Conservation (phyloP, 192 early-diverging fungal species). For the Gorgonomyces haynaldii region DNA sequence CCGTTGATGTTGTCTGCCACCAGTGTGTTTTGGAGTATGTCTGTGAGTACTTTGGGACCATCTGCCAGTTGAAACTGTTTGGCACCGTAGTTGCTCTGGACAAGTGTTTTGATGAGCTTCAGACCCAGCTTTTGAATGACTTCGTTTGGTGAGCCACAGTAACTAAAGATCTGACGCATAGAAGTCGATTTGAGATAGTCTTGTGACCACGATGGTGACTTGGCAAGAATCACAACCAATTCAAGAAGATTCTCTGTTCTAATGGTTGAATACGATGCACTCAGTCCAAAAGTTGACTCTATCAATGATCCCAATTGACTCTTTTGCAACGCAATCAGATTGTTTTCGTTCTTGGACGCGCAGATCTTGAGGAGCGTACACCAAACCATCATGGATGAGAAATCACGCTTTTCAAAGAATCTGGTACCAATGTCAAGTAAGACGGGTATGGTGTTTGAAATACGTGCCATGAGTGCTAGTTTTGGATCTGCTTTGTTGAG, state of each 20-base stretch:
- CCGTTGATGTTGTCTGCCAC: constrained; percentile 12
- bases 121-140: constrained; percentile 18
- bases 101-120: constrained; percentile 19
- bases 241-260: constrained; percentile 14
- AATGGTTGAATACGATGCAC: neutral
- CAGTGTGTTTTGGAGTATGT: constrained; percentile 18
- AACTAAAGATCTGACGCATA: constrained; percentile 3
- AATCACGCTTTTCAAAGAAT: constrained; percentile 28
- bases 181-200: constrained; percentile 9
- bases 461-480: constrained; percentile 5
- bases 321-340: constrained; percentile 25
- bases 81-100: constrained; percentile 15
- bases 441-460: constrained; percentile 23
- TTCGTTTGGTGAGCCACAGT: constrained; percentile 11
- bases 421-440: constrained; percentile 18
- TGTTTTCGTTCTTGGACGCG: constrained; percentile 29
- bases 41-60: constrained; percentile 24
- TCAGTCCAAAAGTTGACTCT: neutral
- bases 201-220: constrained; percentile 5
- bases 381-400: constrained; percentile 11
- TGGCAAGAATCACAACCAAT: constrained; percentile 7
- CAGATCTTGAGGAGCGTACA: constrained; percentile 22
- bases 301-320: constrained; percentile 5
- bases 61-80: constrained; percentile 24
- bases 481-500: constrained; percentile 17